Percentiles rank a stretch among this genome's conserved stretches.
phyloP scores from a whole-genome alignment of 2,329 filamentous ascomycete species.

The Thyridium curvatum region DNA sequence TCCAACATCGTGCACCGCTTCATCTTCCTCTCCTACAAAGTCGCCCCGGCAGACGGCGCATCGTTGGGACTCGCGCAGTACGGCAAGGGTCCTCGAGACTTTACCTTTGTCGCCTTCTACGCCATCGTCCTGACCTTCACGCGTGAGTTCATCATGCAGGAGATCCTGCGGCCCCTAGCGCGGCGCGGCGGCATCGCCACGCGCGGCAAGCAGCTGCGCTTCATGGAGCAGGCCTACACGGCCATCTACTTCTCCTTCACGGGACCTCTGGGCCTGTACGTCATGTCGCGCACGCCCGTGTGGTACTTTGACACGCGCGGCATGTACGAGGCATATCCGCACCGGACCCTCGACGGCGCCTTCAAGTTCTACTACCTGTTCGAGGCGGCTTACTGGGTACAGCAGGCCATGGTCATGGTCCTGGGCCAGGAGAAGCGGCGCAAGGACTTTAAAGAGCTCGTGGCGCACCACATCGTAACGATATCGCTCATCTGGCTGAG shows the following conservation, averaged over 20 bases:
- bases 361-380: conserved; percentile 74
- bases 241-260: conserved; percentile 64
- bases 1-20: conserved; percentile 59
- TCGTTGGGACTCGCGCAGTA: too few species aligned
- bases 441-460: conserved; percentile 70
- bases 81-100: conserved; percentile 62
- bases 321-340: conserved; percentile 68
- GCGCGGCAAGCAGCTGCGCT: conserved; percentile 59
- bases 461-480: conserved; percentile 67
- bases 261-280: conserved; percentile 61
- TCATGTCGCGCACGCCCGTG: conserved; percentile 63
- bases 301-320: conserved; percentile 70
- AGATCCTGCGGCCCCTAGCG: conserved; percentile 58
- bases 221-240: conserved; percentile 73
- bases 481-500: conserved; percentile 60
- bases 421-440: conserved; percentile 65
- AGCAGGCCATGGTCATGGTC: conserved; percentile 65
- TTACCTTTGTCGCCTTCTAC: conserved; percentile 68
- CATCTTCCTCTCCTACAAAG: conserved; percentile 65
- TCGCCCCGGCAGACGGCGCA: too few species aligned
- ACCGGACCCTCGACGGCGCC: conserved; percentile 54
- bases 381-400: conserved; percentile 68
- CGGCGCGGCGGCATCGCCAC: conserved; percentile 50
- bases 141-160: conserved; percentile 70
- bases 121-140: conserved; percentile 65